Percentiles rank a stretch among this genome's conserved stretches.
Evolutionary conservation across 2,329 filamentous ascomycete species (phyloP).

Genomic region (Volutella citrinella): DNA sequence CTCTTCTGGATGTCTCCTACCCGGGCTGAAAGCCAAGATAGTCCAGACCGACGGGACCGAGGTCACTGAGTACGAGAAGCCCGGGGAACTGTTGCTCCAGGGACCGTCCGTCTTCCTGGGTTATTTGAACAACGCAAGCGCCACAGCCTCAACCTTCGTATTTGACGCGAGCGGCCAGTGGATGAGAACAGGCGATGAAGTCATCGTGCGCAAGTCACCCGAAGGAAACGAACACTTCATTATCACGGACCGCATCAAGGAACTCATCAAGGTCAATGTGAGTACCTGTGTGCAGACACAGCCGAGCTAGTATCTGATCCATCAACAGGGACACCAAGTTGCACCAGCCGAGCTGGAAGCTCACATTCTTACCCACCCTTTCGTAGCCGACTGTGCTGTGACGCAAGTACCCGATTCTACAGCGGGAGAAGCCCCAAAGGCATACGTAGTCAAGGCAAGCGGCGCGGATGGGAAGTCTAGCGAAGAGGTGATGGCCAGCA

Average conservation of each 20-base stretch:
- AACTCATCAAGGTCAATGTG: conserved; percentile 57
- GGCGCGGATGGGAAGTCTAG: conserved; percentile 49
- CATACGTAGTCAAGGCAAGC: conserved; percentile 53
- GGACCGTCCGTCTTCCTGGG: conserved; percentile 70
- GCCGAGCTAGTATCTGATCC: no score
- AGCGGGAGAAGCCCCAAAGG: conserved; percentile 59
- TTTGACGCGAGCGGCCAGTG: conserved; percentile 16
- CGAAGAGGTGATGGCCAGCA: conserved; percentile 44
- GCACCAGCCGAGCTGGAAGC: conserved; percentile 75
- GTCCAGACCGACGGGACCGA: conserved; percentile 67
- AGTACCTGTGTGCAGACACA: no score
- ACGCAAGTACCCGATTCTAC: conserved; percentile 61
- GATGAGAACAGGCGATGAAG: conserved; percentile 35
- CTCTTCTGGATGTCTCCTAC: conserved; percentile 68
- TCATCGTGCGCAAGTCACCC: conserved; percentile 59
- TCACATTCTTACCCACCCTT: conserved; percentile 66
- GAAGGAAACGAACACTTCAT: conserved; percentile 27
- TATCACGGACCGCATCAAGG: conserved; percentile 21
- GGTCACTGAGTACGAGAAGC: conserved; percentile 59
- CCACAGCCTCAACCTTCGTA: conserved; percentile 13
- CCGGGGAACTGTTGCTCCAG: conserved; percentile 75
- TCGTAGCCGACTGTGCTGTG: conserved; percentile 71
- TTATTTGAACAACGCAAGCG: conserved; percentile 74
- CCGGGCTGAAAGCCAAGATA: conserved; percentile 63
- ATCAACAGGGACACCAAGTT: conserved; percentile 55